Conservation (phyloP, 495 filamentous ascomycete genomes). For the Physcia stellaris region DNA sequence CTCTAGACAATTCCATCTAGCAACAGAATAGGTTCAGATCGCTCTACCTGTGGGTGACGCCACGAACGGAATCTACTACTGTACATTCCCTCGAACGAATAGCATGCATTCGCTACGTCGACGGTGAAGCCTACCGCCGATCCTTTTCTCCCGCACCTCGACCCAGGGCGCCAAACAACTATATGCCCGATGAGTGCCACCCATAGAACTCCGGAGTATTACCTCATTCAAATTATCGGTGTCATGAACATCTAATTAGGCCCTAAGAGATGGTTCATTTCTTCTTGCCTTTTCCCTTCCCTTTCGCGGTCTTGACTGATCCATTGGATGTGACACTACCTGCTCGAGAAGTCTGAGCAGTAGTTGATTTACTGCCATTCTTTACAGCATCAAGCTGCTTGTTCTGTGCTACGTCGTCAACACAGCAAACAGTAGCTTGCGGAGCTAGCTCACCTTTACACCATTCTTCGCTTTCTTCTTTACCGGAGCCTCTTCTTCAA, state of each 20-base stretch:
- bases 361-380: constrained; percentile 36
- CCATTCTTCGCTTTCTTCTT: constrained; percentile 89
- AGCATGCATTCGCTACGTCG: too few species aligned
- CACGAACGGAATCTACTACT: too few species aligned
- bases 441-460: constrained; percentile 41
- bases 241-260: background rate
- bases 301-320: constrained; percentile 34
- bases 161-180: too few species aligned
- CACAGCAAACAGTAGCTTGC: background rate
- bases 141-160: too few species aligned
- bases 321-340: constrained; percentile 41
- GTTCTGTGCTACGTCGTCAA: constrained; percentile 25
- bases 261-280: too few species aligned
- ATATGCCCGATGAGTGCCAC: too few species aligned
- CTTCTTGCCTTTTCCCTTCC: constrained; percentile 17
- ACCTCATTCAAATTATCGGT: background rate
- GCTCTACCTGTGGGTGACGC: too few species aligned
- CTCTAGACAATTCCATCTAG: too few species aligned
- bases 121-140: too few species aligned
- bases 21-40: too few species aligned
- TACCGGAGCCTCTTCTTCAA: constrained; percentile 69
- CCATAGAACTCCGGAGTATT: background rate
- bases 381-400: constrained; percentile 49
- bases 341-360: constrained; percentile 39
- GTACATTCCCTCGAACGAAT: too few species aligned